Base-by-base conservation (phyloP, 2,329 filamentous ascomycete species). In the Xylariaceae sp. region DNA sequence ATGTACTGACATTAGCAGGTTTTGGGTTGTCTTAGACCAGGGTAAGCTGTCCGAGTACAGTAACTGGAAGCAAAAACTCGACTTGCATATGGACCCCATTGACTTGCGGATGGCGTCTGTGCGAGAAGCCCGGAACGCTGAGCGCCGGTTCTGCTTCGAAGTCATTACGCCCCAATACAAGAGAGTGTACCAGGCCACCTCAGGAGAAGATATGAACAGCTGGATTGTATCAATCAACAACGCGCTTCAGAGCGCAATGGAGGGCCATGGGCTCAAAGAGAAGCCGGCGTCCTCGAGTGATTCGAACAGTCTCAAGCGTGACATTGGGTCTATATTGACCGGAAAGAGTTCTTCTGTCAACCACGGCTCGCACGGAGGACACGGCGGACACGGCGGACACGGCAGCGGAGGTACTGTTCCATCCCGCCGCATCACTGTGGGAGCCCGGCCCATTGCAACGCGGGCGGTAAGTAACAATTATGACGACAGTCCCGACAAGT, bases 221-320 rank as follows among this genome's bases (percentile, higher is more conserved):
- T 99, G 94, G 94, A 99, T 99, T 67, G 82, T 84, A 18, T 88
- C 94, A 17, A 95, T 99, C 77, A 99, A 99, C 74, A 99, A 97
- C 70, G 95, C 94, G 8, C 78, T 97, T 45, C 94, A 99, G 72
- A 96, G 91, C 71, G 95, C 94, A 13, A 91, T 99, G 53, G 95
- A 99, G 75, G 88, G 90, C 49, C 86, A 87, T 63, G 84, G 85
- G 35, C 81, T 79, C 64, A 82, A 75, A 64, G 83, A 82, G 55
- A 80, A 79, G 64, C 79, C 78, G 47, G 67, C 74, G 10, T 73
- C 76, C 15, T 67, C 74, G 1, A 74, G 74, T 49, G 82, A 85
- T 47, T 75, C 82, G 55, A 73, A 77, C 55, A 86, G 87, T 3
- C 81, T 87, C 53, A 85, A 88, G 68, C 87, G 90, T 70, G 92